phyloP scores from a whole-genome alignment of 2,329 filamentous ascomycete species.

The Fusarium algeriense region DNA sequence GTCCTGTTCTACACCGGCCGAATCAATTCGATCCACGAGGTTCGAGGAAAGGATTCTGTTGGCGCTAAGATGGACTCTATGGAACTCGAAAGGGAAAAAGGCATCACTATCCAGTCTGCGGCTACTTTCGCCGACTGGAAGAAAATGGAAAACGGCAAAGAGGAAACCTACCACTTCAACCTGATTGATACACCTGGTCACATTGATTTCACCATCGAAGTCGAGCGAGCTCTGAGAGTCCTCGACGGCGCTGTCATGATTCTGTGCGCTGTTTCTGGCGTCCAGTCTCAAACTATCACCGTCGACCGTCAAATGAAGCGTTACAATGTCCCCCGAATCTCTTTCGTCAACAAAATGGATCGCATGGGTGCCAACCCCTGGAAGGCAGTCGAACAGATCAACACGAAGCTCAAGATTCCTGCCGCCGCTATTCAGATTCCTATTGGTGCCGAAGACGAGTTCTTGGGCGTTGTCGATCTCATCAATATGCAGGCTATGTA shows the following conservation, averaged over 20 bases:
- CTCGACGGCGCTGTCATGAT: conserved; percentile 99
- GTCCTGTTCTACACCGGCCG: conserved; percentile 98
- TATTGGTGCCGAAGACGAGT: conserved; percentile 91
- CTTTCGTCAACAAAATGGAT: conserved; percentile 99
- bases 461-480: conserved; percentile 91
- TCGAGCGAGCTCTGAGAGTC: conserved; percentile 93
- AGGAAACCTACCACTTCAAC: conserved; percentile 96
- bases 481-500: conserved; percentile 94
- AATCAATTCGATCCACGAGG: conserved; percentile 97
- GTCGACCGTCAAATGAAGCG: conserved; percentile 99
- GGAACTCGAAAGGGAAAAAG: conserved; percentile 98
- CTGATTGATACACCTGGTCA: conserved; percentile 98
- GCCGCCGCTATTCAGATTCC: conserved; percentile 95
- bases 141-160: conserved; percentile 84
- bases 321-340: conserved; percentile 95
- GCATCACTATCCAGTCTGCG: conserved; percentile 98
- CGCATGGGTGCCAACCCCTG: conserved; percentile 98
- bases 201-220: conserved; percentile 99
- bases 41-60: conserved; percentile 91
- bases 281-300: conserved; percentile 97
- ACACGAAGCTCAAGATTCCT: conserved; percentile 91
- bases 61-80: conserved; percentile 99
- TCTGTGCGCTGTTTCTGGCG: conserved; percentile 94
- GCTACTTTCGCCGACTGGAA: conserved; percentile 98
- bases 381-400: conserved; percentile 98